Conservation (phyloP, 1,284 basidiomycete genomes). For the Chondrostereum purpureum region DNA sequence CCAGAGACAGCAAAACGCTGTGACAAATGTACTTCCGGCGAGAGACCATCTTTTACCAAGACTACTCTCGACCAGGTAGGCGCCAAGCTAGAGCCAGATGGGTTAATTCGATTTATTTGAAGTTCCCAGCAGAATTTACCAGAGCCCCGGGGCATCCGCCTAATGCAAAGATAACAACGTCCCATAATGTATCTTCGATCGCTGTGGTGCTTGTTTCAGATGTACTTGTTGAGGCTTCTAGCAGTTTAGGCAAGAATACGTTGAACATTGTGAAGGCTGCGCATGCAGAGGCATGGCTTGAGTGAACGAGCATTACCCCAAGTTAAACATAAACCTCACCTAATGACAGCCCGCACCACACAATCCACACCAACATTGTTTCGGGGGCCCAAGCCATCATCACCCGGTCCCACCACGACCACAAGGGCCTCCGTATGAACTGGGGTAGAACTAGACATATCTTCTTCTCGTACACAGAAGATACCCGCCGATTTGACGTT, state of each 20-base stretch:
- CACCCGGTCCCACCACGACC: constrained; percentile 69
- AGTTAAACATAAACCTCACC: constrained; percentile 42
- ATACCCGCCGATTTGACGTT: constrained; percentile 14
- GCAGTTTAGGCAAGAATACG: constrained; percentile 86
- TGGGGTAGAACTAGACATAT: constrained; percentile 38
- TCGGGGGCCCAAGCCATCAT: constrained; percentile 73
- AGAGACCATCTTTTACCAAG: constrained; percentile 79
- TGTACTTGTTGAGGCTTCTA: constrained; percentile 53
- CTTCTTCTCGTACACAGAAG: constrained; percentile 38
- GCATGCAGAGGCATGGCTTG: neutral
- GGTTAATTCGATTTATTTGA: constrained; percentile 8
- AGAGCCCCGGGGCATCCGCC: constrained; percentile 86
- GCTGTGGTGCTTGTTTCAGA: constrained; percentile 30
- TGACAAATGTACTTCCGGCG: constrained; percentile 76
- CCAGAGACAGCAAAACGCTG: constrained; percentile 69
- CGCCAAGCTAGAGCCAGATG: constrained; percentile 60
- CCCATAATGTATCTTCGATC: constrained; percentile 68
- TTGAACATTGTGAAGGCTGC: constrained; percentile 94
- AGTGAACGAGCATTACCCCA: neutral
- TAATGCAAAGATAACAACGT: constrained; percentile 76
- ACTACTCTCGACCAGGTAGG: constrained; percentile 77
- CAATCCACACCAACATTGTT: constrained; percentile 79
- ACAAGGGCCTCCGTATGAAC: constrained; percentile 42
- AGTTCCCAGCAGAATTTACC: constrained; percentile 45
- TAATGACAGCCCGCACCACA: constrained; percentile 78